Base-by-base conservation (phyloP, 768 basidiomycete species). In the Boletus sensibilis region DNA sequence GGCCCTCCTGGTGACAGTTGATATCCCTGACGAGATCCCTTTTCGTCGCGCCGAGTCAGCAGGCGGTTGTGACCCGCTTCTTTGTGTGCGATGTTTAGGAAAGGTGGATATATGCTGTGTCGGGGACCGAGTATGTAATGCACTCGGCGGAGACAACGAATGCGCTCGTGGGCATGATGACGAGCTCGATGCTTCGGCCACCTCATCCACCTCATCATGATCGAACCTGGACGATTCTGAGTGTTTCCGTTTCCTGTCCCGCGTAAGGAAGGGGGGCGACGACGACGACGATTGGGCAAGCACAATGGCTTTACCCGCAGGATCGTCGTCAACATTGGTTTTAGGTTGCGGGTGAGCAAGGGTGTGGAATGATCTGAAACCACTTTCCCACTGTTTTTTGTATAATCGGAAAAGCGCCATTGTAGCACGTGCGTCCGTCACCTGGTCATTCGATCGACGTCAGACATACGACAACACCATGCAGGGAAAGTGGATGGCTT, bases 341-440 rank as follows among this genome's bases (percentile, higher is more conserved):
- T 48, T 52, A 37, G 39, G 38, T 47, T 18, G 44, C 38, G n/a
- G 23, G 11, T 41, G 46, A 18, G 29, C 53, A 43, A 29, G 46
- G 44, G 41, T 31, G 23, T 37, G 59, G 23, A 47, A 25, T 27
- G 49, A 42, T 45, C 46, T 64, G 27, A 58, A 59, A 21, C 79
- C 77, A 55, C 78, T 78, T 61, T 98, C 95, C 92, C 92, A 98
- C 45, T 83, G 79, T 50, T 84, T 85, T 62, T 89, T 86, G 70
- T 94, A 81, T 18, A 95, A 67, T 8, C 94, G 81, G 70, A 90
- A 98, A 38, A 98, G 76, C 0, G 93, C 95, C 93, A 99, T 97
- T 0, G 94, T 91, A 0, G 95, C 96, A 50, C 95, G 82, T 1
- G 95, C 94, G 68, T 98, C 95, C 18, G 84, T 90, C 5, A 98